These are phyloP conservation scores for Xylaria hypoxylon DNA, from an alignment of 2,329 filamentous ascomycete genomes.

Conservation along the genomic window DNA sequence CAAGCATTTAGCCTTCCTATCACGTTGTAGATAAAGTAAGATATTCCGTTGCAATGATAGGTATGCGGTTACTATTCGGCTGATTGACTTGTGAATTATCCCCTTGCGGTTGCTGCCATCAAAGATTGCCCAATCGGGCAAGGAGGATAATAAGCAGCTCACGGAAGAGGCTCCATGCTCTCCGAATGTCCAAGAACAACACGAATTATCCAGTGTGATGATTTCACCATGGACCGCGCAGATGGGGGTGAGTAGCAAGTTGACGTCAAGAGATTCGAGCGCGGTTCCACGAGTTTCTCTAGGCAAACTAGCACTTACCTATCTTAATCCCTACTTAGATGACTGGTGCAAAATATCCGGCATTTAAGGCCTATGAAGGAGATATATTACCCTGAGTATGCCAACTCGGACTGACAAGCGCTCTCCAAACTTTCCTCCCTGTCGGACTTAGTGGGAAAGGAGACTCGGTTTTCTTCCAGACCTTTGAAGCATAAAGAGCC, in stretches of 20 bases:
- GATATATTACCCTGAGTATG: slow-evolving; percentile 29
- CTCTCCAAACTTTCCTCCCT: slow-evolving; percentile 8
- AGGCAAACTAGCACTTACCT: slow-evolving; percentile 7
- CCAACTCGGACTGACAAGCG: slow-evolving; percentile 13
- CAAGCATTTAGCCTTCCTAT: slow-evolving; percentile 45
- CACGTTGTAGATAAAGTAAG: slow-evolving; percentile 45
- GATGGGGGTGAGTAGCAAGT: not conserved
- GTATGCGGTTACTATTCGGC: slow-evolving; percentile 33
- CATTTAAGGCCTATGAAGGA: slow-evolving; percentile 6
- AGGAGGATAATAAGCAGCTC: slow-evolving; percentile 28
- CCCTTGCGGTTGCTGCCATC: slow-evolving; percentile 5
- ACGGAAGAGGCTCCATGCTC: slow-evolving; percentile 23
- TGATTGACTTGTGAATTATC: slow-evolving; percentile 29
- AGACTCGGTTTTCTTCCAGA: slow-evolving; percentile 1
- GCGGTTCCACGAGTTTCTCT: slow-evolving; percentile 7
- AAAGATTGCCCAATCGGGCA: slow-evolving; percentile 28
- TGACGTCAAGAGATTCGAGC: slow-evolving; percentile 17
- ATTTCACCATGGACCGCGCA: slow-evolving; percentile 4
- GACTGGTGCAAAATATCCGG: slow-evolving; percentile 23
- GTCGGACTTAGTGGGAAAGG: not conserved
- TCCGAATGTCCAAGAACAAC: slow-evolving; percentile 15
- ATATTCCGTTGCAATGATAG: slow-evolving; percentile 37
- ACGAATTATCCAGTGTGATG: not conserved
- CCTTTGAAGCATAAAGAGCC: slow-evolving; percentile 21
- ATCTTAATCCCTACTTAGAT: slow-evolving; percentile 21